Conservation (phyloP, 2,329 filamentous ascomycete species). For the Plectosphaerella cucumerina region DNA sequence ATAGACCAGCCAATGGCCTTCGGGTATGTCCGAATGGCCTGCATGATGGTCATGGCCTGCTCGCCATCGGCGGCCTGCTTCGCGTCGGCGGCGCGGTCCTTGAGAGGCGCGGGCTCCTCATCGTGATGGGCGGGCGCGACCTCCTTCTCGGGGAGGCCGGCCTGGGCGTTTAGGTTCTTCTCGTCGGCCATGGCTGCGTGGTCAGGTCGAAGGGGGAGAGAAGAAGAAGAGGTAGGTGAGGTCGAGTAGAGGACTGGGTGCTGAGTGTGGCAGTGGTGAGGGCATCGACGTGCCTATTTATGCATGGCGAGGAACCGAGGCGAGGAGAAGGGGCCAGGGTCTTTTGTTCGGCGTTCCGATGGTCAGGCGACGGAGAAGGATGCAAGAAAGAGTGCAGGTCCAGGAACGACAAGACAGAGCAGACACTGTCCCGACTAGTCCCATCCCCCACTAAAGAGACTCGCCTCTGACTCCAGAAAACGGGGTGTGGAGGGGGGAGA, state of each 20-base stretch:
- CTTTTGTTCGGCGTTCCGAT: too few relatives aligned
- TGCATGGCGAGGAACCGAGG: background rate
- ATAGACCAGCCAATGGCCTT: conserved; percentile 45
- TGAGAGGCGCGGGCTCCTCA: conserved; percentile 14
- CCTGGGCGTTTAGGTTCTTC: conserved; percentile 1
- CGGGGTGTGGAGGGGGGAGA: background rate
- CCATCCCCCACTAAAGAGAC: background rate
- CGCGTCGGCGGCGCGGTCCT: conserved; percentile 24
- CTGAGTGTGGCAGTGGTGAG: background rate
- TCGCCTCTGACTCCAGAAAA: background rate
- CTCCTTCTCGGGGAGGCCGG: conserved; percentile 12
- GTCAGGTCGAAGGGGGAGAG: background rate
- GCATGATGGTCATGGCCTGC: conserved; percentile 33
- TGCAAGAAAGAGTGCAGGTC: background rate
- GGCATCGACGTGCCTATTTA: background rate
- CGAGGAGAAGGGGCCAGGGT: background rate
- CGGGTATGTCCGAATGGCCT: conserved; percentile 37
- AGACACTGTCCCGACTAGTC: background rate
- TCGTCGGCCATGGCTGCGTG: conserved; percentile 18
- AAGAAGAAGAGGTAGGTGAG: background rate
- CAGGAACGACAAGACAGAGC: background rate
- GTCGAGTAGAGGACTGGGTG: background rate
- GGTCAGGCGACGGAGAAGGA: too few relatives aligned
- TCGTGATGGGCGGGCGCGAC: conserved; percentile 15
- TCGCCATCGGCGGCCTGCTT: conserved; percentile 35